A percentile compares a stretch with the other conserved stretches of the same genome.
Evolutionary conservation across 2,329 filamentous ascomycete species (phyloP).

Genomic region (Fonsecaea erecta): DNA sequence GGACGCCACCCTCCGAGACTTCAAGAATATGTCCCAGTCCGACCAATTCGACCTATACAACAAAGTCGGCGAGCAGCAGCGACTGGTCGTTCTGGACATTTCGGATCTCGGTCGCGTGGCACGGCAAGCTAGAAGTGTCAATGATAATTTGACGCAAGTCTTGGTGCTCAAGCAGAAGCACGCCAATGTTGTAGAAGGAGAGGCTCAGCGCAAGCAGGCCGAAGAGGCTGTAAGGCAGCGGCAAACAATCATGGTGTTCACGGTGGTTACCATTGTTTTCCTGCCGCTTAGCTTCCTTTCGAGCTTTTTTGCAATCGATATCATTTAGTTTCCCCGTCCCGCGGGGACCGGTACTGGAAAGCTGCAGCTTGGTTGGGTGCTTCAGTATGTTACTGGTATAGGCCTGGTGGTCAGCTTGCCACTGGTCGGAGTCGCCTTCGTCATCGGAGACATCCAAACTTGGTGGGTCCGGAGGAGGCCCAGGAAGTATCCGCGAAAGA

Average conservation of each 20-base stretch:
- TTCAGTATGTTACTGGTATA: conserved; percentile 61
- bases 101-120: conserved; percentile 69
- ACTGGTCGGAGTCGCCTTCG: conserved; percentile 38
- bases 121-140: conserved; percentile 64
- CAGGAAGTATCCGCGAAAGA: neutral
- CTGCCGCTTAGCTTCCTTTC: conserved; percentile 61
- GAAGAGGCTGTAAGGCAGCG: conserved; percentile 63
- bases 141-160: conserved; percentile 64
- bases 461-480: conserved; percentile 10
- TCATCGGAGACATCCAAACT: conserved; percentile 21
- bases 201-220: conserved; percentile 59
- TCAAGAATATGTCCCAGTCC: conserved; percentile 14
- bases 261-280: conserved; percentile 64
- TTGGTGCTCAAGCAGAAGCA: conserved; percentile 73
- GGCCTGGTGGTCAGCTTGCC: conserved; percentile 60
- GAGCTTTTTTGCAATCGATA: conserved; percentile 60
- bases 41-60: conserved; percentile 15
- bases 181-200: conserved; percentile 66
- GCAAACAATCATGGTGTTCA: conserved; percentile 64
- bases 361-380: conserved; percentile 57
- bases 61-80: conserved; percentile 55
- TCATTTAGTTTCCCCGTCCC: conserved; percentile 53
- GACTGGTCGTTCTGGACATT: conserved; percentile 61
- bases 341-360: conserved; percentile 39
- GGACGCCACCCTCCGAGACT: conserved; percentile 46